Evolutionary conservation across 2,329 filamentous ascomycete genomes (phyloP).

Genomic region (Sclerotinia subarctica): DNA sequence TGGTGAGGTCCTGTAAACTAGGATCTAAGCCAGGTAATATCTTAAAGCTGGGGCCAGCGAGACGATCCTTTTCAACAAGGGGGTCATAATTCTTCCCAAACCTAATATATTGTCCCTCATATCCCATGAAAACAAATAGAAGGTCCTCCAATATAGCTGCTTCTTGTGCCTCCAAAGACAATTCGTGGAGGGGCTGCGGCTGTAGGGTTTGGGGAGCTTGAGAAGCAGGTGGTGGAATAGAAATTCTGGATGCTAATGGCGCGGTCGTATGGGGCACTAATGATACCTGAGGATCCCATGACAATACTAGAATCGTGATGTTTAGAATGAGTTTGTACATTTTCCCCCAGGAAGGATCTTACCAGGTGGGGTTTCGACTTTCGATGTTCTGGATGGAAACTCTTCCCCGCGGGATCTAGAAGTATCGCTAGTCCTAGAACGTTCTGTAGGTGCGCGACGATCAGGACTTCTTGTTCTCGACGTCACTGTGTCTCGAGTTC

Average conservation of each 20-base stretch:
- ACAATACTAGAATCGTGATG: slow-evolving; percentile 37
- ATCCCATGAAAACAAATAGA: slow-evolving; percentile 95
- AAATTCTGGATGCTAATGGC: slow-evolving; percentile 48
- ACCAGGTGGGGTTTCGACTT: slow-evolving; percentile 51
- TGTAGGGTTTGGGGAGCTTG: slow-evolving; percentile 67
- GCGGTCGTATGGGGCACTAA: slow-evolving; percentile 65
- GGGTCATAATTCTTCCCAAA: slow-evolving; percentile 82
- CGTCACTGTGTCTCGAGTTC: slow-evolving; percentile 61
- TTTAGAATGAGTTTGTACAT: slow-evolving; percentile 12
- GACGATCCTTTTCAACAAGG: slow-evolving; percentile 76
- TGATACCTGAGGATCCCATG: slow-evolving; percentile 78
- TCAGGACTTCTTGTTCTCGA: slow-evolving; percentile 58
- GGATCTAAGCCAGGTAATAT: slow-evolving; percentile 83
- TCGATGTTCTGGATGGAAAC: slow-evolving; percentile 39
- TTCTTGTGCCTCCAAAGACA: slow-evolving; percentile 81
- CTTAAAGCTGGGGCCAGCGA: slow-evolving; percentile 77
- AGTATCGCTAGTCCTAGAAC: slow-evolving; percentile 30
- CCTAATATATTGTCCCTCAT: slow-evolving; percentile 94
- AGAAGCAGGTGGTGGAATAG: slow-evolving; percentile 69
- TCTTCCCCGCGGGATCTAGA: slow-evolving; percentile 33
- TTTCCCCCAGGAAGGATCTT: slow-evolving; percentile 25
- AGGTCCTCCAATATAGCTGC: slow-evolving; percentile 84
- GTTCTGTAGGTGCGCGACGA: slow-evolving; percentile 35
- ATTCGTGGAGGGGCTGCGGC: slow-evolving; percentile 62
- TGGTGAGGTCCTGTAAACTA: slow-evolving; percentile 81